Conservation (phyloP, 306 rosid genomes). For the Dalbergia cochinchinensis region DNA sequence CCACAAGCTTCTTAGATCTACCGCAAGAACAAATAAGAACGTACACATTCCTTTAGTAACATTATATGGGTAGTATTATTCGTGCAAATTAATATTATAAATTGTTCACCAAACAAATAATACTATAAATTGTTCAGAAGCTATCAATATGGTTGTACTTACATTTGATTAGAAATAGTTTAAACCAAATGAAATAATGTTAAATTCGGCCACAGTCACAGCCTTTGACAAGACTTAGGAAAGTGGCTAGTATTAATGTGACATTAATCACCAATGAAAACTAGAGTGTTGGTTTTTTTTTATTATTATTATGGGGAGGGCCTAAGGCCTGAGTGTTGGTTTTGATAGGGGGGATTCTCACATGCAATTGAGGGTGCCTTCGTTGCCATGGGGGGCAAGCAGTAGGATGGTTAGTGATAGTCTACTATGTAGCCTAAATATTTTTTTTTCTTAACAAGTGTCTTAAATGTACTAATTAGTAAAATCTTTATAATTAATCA, state of each 20-base stretch:
- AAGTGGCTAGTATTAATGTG: background rate
- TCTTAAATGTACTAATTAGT: too few species aligned
- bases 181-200: slow-evolving; percentile 1
- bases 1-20: background rate
- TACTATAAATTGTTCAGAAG: background rate
- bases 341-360: too few species aligned
- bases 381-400: too few species aligned
- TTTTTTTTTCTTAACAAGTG: too few species aligned
- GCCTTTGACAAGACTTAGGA: background rate
- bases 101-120: background rate
- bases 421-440: too few species aligned
- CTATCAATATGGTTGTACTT: background rate
- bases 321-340: too few species aligned
- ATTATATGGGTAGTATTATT: background rate
- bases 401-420: too few species aligned
- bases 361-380: too few species aligned
- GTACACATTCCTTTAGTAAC: background rate
- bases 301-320: too few species aligned
- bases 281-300: background rate
- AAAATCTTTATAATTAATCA: too few species aligned
- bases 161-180: background rate
- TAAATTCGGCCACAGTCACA: background rate
- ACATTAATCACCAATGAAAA: background rate
- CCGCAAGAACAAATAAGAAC: background rate
- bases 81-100: background rate